Percentiles rank a stretch among this genome's conserved stretches.
Conservation (phyloP, 257 asterid genomes). For the Ballota nigra region DNA sequence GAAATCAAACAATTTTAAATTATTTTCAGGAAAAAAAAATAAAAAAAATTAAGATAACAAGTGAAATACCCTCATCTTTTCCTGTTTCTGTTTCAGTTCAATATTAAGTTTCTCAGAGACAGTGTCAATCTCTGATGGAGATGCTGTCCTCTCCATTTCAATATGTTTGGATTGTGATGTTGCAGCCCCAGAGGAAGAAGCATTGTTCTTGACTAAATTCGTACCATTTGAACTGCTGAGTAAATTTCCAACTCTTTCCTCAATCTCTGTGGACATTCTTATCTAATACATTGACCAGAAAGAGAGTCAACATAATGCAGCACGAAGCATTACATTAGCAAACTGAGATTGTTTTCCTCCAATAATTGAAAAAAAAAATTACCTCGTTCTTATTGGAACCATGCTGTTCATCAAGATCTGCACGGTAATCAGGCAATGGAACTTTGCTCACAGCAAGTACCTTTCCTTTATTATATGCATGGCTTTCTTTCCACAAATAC, state of each 20-base stretch:
- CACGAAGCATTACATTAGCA: slow-evolving; percentile 16
- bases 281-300: slow-evolving; percentile 47
- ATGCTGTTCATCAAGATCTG: slow-evolving; percentile 92
- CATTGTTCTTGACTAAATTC: slow-evolving; percentile 27
- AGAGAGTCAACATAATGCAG: slow-evolving; percentile 2
- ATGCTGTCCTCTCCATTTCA: slow-evolving; percentile 33
- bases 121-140: slow-evolving; percentile 35
- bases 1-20: slow-evolving; percentile 22
- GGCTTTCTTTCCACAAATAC: slow-evolving; percentile 79
- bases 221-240: slow-evolving; percentile 51
- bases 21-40: slow-evolving; percentile 14
- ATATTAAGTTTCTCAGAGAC: slow-evolving; percentile 47
- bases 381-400: slow-evolving; percentile 94
- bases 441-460: slow-evolving; percentile 91
- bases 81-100: slow-evolving; percentile 77
- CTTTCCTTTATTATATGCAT: slow-evolving; percentile 85
- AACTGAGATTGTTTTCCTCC: not conserved
- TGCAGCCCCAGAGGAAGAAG: slow-evolving; percentile 49
- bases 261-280: slow-evolving; percentile 76
- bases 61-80: slow-evolving; percentile 64
- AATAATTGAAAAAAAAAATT: slow-evolving; percentile 22
- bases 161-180: slow-evolving; percentile 39
- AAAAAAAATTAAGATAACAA: slow-evolving; percentile 16
- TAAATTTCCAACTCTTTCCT: slow-evolving; percentile 71
- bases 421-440: slow-evolving; percentile 91